Conservation (phyloP, 2,329 filamentous ascomycete genomes). For the Fusarium torulosum region DNA sequence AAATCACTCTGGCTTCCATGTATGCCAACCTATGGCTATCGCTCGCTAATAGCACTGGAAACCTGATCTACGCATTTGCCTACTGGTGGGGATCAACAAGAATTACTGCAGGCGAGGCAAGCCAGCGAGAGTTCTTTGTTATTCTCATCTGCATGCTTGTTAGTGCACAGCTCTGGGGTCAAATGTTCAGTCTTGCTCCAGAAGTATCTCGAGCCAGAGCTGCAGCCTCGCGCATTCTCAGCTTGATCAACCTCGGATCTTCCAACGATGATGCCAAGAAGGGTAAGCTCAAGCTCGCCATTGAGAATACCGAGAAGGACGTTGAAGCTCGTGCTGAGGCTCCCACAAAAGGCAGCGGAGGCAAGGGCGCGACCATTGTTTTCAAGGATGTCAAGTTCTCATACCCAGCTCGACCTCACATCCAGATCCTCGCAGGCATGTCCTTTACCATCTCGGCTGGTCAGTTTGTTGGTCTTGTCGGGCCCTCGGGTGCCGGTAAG, state of each 20-base stretch:
- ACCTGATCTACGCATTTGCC: conserved; percentile 78
- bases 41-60: conserved; percentile 70
- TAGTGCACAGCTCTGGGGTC: conserved; percentile 78
- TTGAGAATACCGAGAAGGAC: conserved; percentile 49
- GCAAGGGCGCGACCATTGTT: conserved; percentile 60
- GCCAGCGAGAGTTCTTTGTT: conserved; percentile 78
- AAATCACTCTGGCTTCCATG: conserved; percentile 62
- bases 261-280: conserved; percentile 41
- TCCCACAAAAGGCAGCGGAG: conserved; percentile 38
- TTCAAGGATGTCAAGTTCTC: conserved; percentile 73
- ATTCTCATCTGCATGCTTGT: conserved; percentile 79
- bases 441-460: conserved; percentile 69
- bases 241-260: conserved; percentile 61
- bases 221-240: conserved; percentile 70
- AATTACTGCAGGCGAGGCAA: conserved; percentile 74
- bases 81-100: conserved; percentile 85
- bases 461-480: conserved; percentile 73
- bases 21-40: conserved; percentile 71
- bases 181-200: conserved; percentile 80
- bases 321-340: conserved; percentile 55
- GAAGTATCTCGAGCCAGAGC: conserved; percentile 77
- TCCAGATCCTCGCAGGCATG: conserved; percentile 67
- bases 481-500: conserved; percentile 75
- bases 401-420: conserved; percentile 72
- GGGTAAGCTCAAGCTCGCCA: conserved; percentile 21